Percentiles rank a stretch among this genome's conserved stretches.
These are phyloP conservation scores for Venturia oleaginea DNA, from an alignment of 2,329 filamentous ascomycete genomes.

Conservation along the genomic window DNA sequence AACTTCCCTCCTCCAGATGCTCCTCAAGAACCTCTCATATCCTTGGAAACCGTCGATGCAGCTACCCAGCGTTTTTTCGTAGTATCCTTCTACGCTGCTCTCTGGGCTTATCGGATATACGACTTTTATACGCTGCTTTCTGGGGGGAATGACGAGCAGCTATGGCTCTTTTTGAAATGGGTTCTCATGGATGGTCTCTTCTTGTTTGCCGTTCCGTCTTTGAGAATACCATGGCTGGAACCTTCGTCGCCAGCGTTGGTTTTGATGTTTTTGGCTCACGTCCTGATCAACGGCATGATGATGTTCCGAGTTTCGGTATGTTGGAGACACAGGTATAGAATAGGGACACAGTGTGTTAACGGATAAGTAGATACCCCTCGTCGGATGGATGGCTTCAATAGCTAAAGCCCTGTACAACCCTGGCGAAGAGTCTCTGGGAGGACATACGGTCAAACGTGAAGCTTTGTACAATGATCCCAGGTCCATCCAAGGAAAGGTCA, in stretches of 20 bases:
- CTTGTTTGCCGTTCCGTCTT: conserved; percentile 73
- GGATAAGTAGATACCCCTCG: conserved; percentile 58
- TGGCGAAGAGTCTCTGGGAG: conserved; percentile 82
- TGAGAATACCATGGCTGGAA: conserved; percentile 95
- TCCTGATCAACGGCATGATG: conserved; percentile 68
- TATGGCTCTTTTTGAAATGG: conserved; percentile 92
- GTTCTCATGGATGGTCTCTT: conserved; percentile 75
- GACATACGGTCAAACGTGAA: conserved; percentile 80
- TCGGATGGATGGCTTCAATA: conserved; percentile 62
- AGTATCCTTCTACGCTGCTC: conserved; percentile 62
- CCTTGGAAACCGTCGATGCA: conserved; percentile 72
- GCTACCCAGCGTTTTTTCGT: conserved; percentile 87
- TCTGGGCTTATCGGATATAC: conserved; percentile 78
- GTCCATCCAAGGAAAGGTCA: conserved; percentile 90
- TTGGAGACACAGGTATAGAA: not conserved
- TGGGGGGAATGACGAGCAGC: conserved; percentile 69
- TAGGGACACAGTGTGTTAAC: not conserved
- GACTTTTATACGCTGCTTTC: conserved; percentile 74
- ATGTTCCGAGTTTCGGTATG: conserved; percentile 70
- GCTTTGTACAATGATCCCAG: conserved; percentile 86
- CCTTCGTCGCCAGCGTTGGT: conserved; percentile 69
- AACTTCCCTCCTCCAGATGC: not conserved
- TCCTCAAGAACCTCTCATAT: conserved; percentile 57
- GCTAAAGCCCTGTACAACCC: conserved; percentile 78
- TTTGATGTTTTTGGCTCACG: conserved; percentile 61